Evolutionary conservation across 2,329 filamentous ascomycete species (phyloP).

Genomic region (Penicillium sp.): DNA sequence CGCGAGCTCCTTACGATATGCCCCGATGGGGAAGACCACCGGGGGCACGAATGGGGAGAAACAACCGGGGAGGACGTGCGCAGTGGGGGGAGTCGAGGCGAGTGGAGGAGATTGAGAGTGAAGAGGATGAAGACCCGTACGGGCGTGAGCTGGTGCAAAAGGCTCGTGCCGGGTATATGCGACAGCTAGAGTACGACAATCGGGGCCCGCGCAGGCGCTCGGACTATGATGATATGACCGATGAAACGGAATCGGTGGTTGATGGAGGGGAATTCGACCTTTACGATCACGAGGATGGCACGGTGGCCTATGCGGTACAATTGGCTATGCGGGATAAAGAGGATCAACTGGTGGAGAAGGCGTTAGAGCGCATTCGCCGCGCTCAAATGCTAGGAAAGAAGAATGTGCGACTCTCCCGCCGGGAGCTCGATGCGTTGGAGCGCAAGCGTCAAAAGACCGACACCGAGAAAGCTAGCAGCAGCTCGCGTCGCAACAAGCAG

Average conservation of each 20-base stretch:
- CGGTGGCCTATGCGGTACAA: slow-evolving; percentile 53
- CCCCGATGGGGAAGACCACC: slow-evolving; percentile 99
- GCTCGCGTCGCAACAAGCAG: slow-evolving; percentile 25
- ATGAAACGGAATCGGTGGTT: slow-evolving; percentile 46
- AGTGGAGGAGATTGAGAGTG: slow-evolving; percentile 46
- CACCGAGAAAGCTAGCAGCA: slow-evolving; percentile 18
- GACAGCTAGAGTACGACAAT: slow-evolving; percentile 43
- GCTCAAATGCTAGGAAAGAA: slow-evolving; percentile 75
- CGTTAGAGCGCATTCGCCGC: slow-evolving; percentile 76
- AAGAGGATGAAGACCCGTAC: slow-evolving; percentile 51
- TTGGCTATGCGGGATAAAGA: slow-evolving; percentile 67
- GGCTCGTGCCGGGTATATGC: slow-evolving; percentile 27
- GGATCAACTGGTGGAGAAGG: slow-evolving; percentile 74
- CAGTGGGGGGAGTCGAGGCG: slow-evolving; percentile 54
- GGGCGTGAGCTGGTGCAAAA: slow-evolving; percentile 30
- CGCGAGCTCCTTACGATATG: slow-evolving; percentile 92
- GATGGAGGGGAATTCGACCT: slow-evolving; percentile 57
- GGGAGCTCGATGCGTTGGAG: slow-evolving; percentile 80
- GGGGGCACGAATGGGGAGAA: slow-evolving; percentile 74
- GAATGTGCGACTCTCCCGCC: slow-evolving; percentile 77
- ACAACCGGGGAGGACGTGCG: slow-evolving; percentile 56
- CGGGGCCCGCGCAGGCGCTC: slow-evolving; percentile 41
- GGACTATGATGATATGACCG: slow-evolving; percentile 53
- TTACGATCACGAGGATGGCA: slow-evolving; percentile 56
- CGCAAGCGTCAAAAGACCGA: slow-evolving; percentile 63